A percentile compares a stretch with the other conserved stretches of the same genome.
Evolutionary conservation across 2,329 filamentous ascomycete genomes (phyloP).

Genomic region (Trichoderma atroviride): DNA sequence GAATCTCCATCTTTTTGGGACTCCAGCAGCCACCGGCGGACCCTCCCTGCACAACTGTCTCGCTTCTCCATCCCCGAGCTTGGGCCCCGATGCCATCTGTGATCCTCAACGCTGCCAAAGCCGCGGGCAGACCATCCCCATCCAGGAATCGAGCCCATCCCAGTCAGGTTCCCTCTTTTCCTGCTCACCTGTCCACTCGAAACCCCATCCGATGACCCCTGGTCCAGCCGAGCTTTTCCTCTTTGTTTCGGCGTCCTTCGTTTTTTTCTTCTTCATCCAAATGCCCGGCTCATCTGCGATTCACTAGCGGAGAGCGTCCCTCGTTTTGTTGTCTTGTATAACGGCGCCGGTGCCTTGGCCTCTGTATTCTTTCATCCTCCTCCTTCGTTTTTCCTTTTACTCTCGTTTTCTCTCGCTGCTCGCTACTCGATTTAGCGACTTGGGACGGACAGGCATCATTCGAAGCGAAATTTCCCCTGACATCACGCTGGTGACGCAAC

Average conservation of each 20-base stretch:
- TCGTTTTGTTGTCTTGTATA: slow-evolving; percentile 23
- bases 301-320: slow-evolving; percentile 25
- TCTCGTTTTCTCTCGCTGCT: slow-evolving; percentile 2
- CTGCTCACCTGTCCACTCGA: slow-evolving; percentile 20
- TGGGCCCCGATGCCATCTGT: slow-evolving; percentile 25
- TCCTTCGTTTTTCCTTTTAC: slow-evolving; percentile 26
- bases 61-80: slow-evolving; percentile 26
- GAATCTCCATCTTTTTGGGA: neutral
- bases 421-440: slow-evolving; percentile 19
- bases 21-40: neutral
- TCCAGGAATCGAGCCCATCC: slow-evolving; percentile 21
- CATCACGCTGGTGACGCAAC: slow-evolving; percentile 23
- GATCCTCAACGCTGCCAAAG: slow-evolving; percentile 23
- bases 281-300: slow-evolving; percentile 18
- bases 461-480: slow-evolving; percentile 21
- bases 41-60: slow-evolving; percentile 17
- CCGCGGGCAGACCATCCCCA: slow-evolving; percentile 26
- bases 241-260: neutral
- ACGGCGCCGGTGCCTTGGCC: neutral
- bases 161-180: slow-evolving; percentile 24
- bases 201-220: slow-evolving; percentile 19
- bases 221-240: slow-evolving; percentile 24
- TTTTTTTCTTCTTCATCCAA: slow-evolving; percentile 9
- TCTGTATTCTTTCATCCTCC: neutral
- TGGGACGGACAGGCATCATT: slow-evolving; percentile 19